phyloP scores from a whole-genome alignment of 768 basidiomycete species.

The Tylopilus balloui region DNA sequence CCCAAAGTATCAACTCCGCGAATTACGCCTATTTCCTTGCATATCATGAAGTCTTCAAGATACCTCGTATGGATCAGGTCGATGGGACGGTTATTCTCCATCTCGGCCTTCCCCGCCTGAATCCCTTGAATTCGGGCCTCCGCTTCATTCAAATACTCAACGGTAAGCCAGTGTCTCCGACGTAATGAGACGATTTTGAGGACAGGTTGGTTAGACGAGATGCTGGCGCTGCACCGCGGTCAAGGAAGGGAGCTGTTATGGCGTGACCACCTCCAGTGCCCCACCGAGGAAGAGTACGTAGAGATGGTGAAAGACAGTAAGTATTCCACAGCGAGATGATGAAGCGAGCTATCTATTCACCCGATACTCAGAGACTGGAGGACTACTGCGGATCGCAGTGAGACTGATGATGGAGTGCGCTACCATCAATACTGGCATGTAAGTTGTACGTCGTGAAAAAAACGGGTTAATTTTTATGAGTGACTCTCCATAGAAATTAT shows the following conservation, averaged over 20 bases:
- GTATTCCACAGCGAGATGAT: slow-evolving; percentile 10
- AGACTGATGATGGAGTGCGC: slow-evolving; percentile 93
- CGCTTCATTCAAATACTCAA: slow-evolving; percentile 73
- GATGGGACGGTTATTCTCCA: slow-evolving; percentile 34
- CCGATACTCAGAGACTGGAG: slow-evolving; percentile 75
- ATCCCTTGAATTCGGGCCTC: slow-evolving; percentile 23
- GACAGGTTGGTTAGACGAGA: slow-evolving; percentile 42
- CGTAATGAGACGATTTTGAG: not conserved
- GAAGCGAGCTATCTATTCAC: not conserved
- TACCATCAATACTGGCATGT: slow-evolving; percentile 57
- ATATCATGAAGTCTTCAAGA: slow-evolving; percentile 68
- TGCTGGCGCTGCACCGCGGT: slow-evolving; percentile 84
- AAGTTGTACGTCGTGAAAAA: slow-evolving; percentile 20
- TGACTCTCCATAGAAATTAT: slow-evolving; percentile 38
- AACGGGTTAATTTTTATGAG: not conserved
- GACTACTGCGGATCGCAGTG: slow-evolving; percentile 83
- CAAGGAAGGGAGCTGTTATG: slow-evolving; percentile 92
- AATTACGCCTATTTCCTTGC: slow-evolving; percentile 98
- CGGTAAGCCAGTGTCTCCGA: slow-evolving; percentile 38
- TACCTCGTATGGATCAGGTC: slow-evolving; percentile 7
- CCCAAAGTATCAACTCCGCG: slow-evolving; percentile 94
- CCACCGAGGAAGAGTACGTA: slow-evolving; percentile 92
- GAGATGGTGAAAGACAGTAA: slow-evolving; percentile 94
- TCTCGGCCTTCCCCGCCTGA: slow-evolving; percentile 22
- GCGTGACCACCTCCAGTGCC: slow-evolving; percentile 87